Evolutionary conservation across 2,329 filamentous ascomycete genomes (phyloP), one percentile per base, ranked within the genome.

Genomic region (Colletotrichum eleusines): DNA sequence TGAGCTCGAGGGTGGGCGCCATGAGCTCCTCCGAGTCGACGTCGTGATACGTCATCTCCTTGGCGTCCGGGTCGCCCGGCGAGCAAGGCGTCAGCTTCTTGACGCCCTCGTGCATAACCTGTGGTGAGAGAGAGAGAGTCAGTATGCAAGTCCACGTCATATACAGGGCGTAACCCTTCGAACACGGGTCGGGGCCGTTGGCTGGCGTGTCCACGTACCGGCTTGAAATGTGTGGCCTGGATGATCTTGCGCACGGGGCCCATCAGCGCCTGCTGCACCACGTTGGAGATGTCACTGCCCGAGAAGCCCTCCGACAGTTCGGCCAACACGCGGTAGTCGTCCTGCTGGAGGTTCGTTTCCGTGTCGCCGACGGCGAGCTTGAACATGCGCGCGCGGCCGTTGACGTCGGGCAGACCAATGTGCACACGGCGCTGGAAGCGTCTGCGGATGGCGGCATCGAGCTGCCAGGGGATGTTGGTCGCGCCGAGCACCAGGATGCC

Each of bases 401-500:
- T 91, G 51, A 91, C 77, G 79, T 99, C 96, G 8, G 96, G 96
- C 54, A 99, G 84, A 74, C 92, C 94, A 81, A 99, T 99, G 81
- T 99, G 96, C 35, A 99, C 95, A 83, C 96, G 88, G 76, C 96
- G 88, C 81, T 99, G 97, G 85, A 99, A 99, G 78, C 96, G 94
- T 81, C 96, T 90, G 75, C 96, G 91, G 76, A 99, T 99, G 76
- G 96, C 96, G 14, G 94, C 93, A 80, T 99, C 96, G 59, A 99
- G 88, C 85, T 99, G 95, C 96, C 96, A 99, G 23, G 96, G 96
- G 73, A 99, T 98, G 80, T 99, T 99, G 67, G 96, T 99, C 64
- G 96, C 96, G 72, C 96, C 96, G 4, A 99, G 89, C 50, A 99
- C 97, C 31, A 99, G 86, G 11, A 99, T 95, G 26, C 95, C 96